Conservation (phyloP, 2,329 filamentous ascomycete species). For the Calonectria leucothoes region DNA sequence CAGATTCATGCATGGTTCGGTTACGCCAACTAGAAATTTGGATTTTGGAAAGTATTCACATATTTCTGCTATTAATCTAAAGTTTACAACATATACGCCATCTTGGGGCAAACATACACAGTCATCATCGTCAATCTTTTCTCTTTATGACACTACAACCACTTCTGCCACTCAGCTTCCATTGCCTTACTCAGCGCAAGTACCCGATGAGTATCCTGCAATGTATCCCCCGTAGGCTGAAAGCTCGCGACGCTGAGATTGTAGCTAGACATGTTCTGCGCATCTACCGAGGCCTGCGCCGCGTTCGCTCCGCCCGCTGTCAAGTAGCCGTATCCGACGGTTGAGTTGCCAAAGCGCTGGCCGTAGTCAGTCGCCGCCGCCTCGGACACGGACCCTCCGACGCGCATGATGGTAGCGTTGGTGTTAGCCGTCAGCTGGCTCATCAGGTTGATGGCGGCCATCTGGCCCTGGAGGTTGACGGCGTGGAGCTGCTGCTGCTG, state of each 20-base stretch:
- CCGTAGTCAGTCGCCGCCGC: background rate
- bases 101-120: too few species aligned
- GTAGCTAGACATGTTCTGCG: background rate
- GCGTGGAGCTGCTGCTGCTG: background rate
- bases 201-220: background rate
- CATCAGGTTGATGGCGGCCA: conserved; percentile 14
- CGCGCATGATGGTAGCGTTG: conserved; percentile 17
- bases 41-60: too few species aligned
- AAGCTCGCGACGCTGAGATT: background rate
- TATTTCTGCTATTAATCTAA: background rate
- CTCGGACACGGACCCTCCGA: background rate
- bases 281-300: background rate
- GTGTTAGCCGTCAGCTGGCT: conserved; percentile 2
- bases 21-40: too few species aligned
- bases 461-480: conserved; percentile 3
- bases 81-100: background rate
- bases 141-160: background rate
- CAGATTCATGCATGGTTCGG: too few species aligned
- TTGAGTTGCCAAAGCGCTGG: background rate
- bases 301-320: background rate
- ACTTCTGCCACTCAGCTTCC: background rate
- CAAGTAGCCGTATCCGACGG: background rate
- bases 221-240: background rate
- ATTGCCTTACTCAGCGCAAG: background rate
- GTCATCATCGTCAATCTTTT: background rate